Evolutionary conservation across 495 filamentous ascomycete species (phyloP), one percentile per base, ranked within the genome.

Genomic region (Penicillium parvum): DNA sequence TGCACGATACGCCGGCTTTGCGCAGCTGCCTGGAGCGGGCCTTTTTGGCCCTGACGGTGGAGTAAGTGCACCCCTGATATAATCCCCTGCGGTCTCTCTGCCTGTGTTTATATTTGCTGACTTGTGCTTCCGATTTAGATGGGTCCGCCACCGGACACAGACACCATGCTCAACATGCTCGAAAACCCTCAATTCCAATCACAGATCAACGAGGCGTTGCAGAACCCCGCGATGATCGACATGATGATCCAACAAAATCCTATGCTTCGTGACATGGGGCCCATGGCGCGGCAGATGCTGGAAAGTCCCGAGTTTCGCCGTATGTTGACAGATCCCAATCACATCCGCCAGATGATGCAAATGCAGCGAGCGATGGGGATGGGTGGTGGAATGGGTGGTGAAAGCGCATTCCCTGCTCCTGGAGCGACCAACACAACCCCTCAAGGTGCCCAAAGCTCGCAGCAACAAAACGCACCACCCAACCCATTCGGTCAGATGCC

Each of bases 31-130:
- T 5, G 86, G 85, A 35, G 82, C 82, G 19, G 88, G 87, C 37
- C 79, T 92, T 66, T 99, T 99, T 66, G 94, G 94, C 12, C 87
- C 91, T 32, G 94, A 99, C 65, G 92, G 92, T 46, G 94, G 94
- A 28, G 94, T 97, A 76, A 76, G 91, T 83, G n/a, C 16, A 32
- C 10, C 12, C 12, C 25, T 35, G 17, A 29, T 22, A 26, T 28
- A 10, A 18, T 35, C 18, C 16, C 17, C 27, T 9, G 19, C 28
- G 18, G 10, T 3, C 27, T 4, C 20, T 22, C 2, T 17, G 25
- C 14, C 19, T 33, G 11, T 28, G 6, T 32, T 21, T 27, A n/a
- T 9, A 41, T 33, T 32, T 48, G 32, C 57, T 69, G 38, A 69
- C 43, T 28, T 27, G 4, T 11, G 7, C 12, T 9, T 26, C 5